Base-by-base conservation (phyloP, 2,329 filamentous ascomycete species). In the Pezicula carpinea region DNA sequence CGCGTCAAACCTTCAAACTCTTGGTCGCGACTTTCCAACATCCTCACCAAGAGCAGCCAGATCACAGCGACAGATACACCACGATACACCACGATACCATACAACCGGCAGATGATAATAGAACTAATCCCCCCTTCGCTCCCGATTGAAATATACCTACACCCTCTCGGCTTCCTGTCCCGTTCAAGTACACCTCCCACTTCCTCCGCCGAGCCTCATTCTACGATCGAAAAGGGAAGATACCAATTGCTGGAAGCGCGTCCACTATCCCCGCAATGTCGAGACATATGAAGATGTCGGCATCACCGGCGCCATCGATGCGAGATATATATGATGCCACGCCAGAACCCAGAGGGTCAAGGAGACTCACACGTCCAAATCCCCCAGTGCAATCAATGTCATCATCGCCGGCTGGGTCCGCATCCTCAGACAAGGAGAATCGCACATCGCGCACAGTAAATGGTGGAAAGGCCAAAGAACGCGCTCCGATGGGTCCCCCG, bases 401-500 rank as follows among this genome's bases (percentile, higher is more conserved):
- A 38, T 57, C 58, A 19, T 61, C 66, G 8, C 66, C 71, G 15
- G 56, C 63, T 8, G 57, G 58, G 7, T 64, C 61, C 11, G 50
- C 50, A 31, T 67, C 62, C 1, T 76, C 74, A 5, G 73, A 77
- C 54, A 77, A 76, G 56, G 74, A 77, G 49, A 77, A 77, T 51
- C 57, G 52, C 5, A 50, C 55, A 19, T 52, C 52, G n/a, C 50
- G 53, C 51, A 36, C 46, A 44, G 52, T 55, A 14, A 52, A 56
- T 36, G 55, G 59, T 19, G 59, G 59, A 14, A 79, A 77, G 54
- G 69, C 71, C 48, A 74, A 69, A 48, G 61, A 59, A 14, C 64
- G 64, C 19, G 48, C 51, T 33, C 58, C 62, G 6, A 72, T 74
- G 66, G 60, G 61, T 4, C 62, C 66, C 21, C 50, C 53, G 34